A percentile compares a stretch with the other conserved stretches of the same genome.
Evolutionary conservation across 1,139 yeast genomes (phyloP).

Genomic region (Hemisphaericaspora lyxosophila): DNA sequence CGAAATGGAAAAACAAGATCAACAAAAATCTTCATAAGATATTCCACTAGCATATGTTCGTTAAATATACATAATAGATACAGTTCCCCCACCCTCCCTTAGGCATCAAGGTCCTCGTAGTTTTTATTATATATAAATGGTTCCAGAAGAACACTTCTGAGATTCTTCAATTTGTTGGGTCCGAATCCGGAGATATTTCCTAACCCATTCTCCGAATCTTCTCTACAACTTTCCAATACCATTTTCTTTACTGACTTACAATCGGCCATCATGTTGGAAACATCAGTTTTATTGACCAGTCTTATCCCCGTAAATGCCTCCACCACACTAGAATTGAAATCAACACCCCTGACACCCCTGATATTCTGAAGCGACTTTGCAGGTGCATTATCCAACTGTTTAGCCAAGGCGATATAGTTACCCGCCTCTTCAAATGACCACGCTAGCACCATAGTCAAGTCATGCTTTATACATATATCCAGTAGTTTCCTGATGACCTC

Average conservation of each 20-base stretch:
- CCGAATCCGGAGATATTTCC: constrained; percentile 56
- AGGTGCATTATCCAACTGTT: constrained; percentile 43
- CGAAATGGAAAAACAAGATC: constrained; percentile 41
- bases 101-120: constrained; percentile 12
- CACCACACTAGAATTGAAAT: constrained; percentile 49
- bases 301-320: constrained; percentile 53
- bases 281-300: constrained; percentile 61
- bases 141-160: constrained; percentile 47
- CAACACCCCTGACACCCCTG: constrained; percentile 43
- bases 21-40: constrained; percentile 7
- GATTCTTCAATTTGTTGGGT: constrained; percentile 46
- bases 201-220: constrained; percentile 24
- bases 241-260: constrained; percentile 54
- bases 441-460: constrained; percentile 68
- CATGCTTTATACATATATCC: constrained; percentile 68
- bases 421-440: constrained; percentile 91
- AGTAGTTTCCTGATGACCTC: constrained; percentile 69
- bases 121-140: constrained; percentile 52
- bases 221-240: constrained; percentile 29
- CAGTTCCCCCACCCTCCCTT: background rate
- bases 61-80: constrained; percentile 1
- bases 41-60: background rate
- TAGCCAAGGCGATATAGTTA: constrained; percentile 59
- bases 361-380: constrained; percentile 28
- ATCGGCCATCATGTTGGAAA: constrained; percentile 51